A percentile compares a stretch with the other conserved stretches of the same genome.
Conservation (phyloP, 192 early-diverging fungal species). For the Diversispora eburnea region DNA sequence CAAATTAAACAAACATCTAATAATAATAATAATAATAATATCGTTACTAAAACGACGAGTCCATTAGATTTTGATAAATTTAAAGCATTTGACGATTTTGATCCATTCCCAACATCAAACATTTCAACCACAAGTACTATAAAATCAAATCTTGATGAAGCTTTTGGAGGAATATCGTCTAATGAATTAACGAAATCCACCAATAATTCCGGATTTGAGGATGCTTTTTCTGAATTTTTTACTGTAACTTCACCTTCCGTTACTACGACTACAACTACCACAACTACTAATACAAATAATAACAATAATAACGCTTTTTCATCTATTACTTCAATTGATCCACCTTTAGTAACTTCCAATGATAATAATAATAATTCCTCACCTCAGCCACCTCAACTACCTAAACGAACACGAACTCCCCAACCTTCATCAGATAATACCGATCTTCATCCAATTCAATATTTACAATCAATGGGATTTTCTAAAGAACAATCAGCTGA, state of each 20-base stretch:
- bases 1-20: neutral
- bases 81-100: conserved; percentile 26
- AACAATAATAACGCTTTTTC: too few relatives aligned
- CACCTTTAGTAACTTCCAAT: too few relatives aligned
- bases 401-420: too few relatives aligned
- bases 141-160: conserved; percentile 19
- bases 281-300: too few relatives aligned
- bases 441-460: conserved; percentile 31
- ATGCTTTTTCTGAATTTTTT: too few relatives aligned
- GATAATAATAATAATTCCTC: too few relatives aligned
- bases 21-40: neutral
- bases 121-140: neutral
- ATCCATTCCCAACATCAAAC: conserved; percentile 5
- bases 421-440: neutral
- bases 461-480: conserved; percentile 71
- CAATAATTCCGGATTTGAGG: too few relatives aligned
- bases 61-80: conserved; percentile 24
- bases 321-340: too few relatives aligned
- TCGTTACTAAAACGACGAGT: neutral
- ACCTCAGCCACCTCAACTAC: too few relatives aligned
- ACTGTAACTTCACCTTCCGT: too few relatives aligned
- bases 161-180: conserved; percentile 17
- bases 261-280: too few relatives aligned
- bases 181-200: neutral
- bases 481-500: conserved; percentile 56